Conservation (phyloP, 805 yeast genomes). For the Candida coleopterorum region DNA sequence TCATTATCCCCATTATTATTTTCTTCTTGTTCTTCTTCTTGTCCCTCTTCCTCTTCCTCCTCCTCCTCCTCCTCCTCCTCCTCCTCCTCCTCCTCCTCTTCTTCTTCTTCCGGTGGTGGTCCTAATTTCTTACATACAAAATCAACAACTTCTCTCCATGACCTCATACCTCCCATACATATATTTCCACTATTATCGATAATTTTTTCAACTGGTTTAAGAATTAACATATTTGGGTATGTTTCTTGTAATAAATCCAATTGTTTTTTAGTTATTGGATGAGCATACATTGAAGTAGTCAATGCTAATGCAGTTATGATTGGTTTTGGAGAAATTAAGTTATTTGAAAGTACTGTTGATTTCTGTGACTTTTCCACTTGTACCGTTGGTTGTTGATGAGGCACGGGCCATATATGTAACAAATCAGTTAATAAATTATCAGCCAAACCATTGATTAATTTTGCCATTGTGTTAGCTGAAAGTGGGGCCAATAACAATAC, state of each 20-base stretch:
- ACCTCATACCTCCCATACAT: slow-evolving; percentile 27
- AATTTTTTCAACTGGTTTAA: slow-evolving; percentile 24
- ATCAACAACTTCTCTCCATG: slow-evolving; percentile 25
- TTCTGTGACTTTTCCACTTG: not conserved
- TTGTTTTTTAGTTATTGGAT: slow-evolving; percentile 22
- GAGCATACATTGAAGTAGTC: slow-evolving; percentile 22
- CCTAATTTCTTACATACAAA: slow-evolving; percentile 20
- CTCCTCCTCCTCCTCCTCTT: slow-evolving; percentile 14
- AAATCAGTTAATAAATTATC: slow-evolving; percentile 20
- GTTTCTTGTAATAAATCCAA: slow-evolving; percentile 18
- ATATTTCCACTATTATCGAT: slow-evolving; percentile 23
- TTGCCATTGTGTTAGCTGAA: slow-evolving; percentile 23
- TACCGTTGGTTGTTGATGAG: slow-evolving; percentile 5
- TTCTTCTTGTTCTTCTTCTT: slow-evolving; percentile 11
- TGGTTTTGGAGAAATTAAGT: slow-evolving; percentile 16
- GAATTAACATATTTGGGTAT: slow-evolving; percentile 19
- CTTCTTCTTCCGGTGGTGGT: slow-evolving; percentile 15
- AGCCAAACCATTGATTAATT: slow-evolving; percentile 20
- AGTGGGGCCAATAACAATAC: slow-evolving; percentile 22
- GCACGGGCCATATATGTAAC: slow-evolving; percentile 21
- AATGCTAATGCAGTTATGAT: slow-evolving; percentile 22
- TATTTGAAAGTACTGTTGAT: slow-evolving; percentile 15
- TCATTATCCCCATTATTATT: slow-evolving; percentile 11
- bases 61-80: slow-evolving; percentile 11
- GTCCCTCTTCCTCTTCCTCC: slow-evolving; percentile 16